Evolutionary conservation across 305 asterid genomes (phyloP), one percentile per base, ranked within the genome.

Genomic region (Euphrasia arctica): DNA sequence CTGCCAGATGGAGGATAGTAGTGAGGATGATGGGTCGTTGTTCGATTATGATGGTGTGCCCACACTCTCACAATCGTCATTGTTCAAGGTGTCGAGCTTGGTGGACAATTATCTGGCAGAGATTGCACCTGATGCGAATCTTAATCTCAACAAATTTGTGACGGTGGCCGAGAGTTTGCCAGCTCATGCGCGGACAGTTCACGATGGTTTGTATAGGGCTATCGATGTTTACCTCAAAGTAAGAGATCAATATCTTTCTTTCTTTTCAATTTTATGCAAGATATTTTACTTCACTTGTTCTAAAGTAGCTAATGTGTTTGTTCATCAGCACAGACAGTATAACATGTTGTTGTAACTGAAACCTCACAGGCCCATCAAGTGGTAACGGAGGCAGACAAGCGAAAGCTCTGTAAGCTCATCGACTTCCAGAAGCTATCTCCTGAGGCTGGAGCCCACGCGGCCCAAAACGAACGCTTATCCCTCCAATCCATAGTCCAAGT

Each of bases 361-460:
- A 39, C 25, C 49, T 51, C 58, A 69, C 83, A 93, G 99, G 90
- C 91, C 12, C 99, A 90, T 74, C 92, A 71, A 58, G 76, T 78
- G 9, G 74, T 93, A 71, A 67, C 87, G 58, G 99, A 93, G 63
- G 76, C 80, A 60, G 99, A 93, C 34, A 84, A 69, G 75, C 83
- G 78, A 64, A 90, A 76, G 74, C 85, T 90, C 9, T 79, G 96
- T 88, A 86, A 84, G 68, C 54, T 93, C 78, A 78, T 90, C 0
- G 95, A 93, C 70, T 86, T 88, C 54, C 95, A 93, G 79, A 88
- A 85, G 62, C 89, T 93, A 22, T 83, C 97, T 28, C 89, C 77
- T 18, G 97, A 93, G 77, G 95, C 95, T 0, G 96, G 97, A 0
- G 85, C 99, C 1, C 99, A 93, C 4, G 99, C 99, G 27, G 96